Evolutionary conservation across 1,139 yeast species (phyloP).

Genomic region (Spathaspora jeffriesii): DNA sequence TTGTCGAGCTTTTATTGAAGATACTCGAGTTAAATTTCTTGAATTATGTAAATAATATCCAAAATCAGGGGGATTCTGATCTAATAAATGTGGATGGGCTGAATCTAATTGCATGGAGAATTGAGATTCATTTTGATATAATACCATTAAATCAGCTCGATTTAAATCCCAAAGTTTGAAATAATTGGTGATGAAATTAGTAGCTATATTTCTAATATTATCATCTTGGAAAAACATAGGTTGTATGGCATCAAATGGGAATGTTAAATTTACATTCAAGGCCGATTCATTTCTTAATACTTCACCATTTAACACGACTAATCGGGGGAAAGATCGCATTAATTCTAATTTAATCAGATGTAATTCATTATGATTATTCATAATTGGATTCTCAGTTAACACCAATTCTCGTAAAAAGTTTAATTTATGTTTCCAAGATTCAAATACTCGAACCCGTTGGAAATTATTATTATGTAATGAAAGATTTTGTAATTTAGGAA

Average conservation of each 20-base stretch:
- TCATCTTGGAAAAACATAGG: conserved; percentile 76
- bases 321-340: conserved; percentile 71
- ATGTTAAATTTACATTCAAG: conserved; percentile 50
- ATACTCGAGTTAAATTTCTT: conserved; percentile 72
- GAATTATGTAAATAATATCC: conserved; percentile 70
- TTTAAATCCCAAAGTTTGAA: conserved; percentile 81
- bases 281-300: conserved; percentile 72
- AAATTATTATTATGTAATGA: conserved; percentile 79
- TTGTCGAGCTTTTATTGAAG: conserved; percentile 56
- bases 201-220: conserved; percentile 70
- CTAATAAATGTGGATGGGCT: conserved; percentile 51
- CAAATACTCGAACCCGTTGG: conserved; percentile 57
- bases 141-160: conserved; percentile 64
- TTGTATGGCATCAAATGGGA: conserved; percentile 51
- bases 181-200: conserved; percentile 74
- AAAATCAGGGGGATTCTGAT: conserved; percentile 41
- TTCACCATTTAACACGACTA: conserved; percentile 78
- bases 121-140: conserved; percentile 83
- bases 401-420: conserved; percentile 73
- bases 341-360: conserved; percentile 62
- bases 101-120: conserved; percentile 71
- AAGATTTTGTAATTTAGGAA: conserved; percentile 74
- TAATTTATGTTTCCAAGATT: conserved; percentile 78
- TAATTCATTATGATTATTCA: conserved; percentile 37
- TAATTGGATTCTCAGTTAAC: conserved; percentile 73